Evolutionary conservation across 495 filamentous ascomycete genomes (phyloP), one percentile per base, ranked within the genome.

Genomic region (Antarctomyces pellizariae): DNA sequence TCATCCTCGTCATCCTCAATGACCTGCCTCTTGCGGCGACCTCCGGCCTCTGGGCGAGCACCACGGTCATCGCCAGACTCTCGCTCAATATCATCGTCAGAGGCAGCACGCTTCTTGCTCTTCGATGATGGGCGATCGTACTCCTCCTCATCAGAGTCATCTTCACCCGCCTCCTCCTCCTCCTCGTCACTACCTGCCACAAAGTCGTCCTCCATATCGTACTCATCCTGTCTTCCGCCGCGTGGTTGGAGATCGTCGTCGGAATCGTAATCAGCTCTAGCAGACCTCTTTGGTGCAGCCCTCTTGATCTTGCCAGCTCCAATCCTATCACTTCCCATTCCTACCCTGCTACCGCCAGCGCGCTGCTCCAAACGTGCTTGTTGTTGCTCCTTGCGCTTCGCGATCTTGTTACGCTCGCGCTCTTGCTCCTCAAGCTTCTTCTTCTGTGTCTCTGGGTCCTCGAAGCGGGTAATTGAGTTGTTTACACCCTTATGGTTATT

Each of bases 401-500:
- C 69, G 5, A 63, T 59, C 39, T 63, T 71, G 36, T 59, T 42
- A 20, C 68, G 68, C 47, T 79, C 71, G 36, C 65, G 71, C 49
- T 82, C 73, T 7, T 67, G 64, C 14, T 62, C 28, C 41, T 89
- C 79, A 1, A 78, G 80, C 43, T 71, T 57, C 37, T 60, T 64
- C 52, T 74, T 71, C 25, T 69, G 68, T 9, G 79, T 52, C 44
- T 89, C 82, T 1, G 83, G 83, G 41, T 93, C 82, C 35, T 74
- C 62, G 4, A 55, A 68, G 9, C 68, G 67, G 29, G 64, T 56
- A 31, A 62, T 56, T 16, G 26, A 33, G 13, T 47, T 49, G 34
- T 71, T 36, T 19, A 39, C 37, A 22, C 41, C 41, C 32, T 47
- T 41, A 13, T 34, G 18, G 11, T 26, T 41, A 18, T 51, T 44